Base-by-base conservation (phyloP, 164 flowering plant genomes). In the Vitis rotundifolia region DNA sequence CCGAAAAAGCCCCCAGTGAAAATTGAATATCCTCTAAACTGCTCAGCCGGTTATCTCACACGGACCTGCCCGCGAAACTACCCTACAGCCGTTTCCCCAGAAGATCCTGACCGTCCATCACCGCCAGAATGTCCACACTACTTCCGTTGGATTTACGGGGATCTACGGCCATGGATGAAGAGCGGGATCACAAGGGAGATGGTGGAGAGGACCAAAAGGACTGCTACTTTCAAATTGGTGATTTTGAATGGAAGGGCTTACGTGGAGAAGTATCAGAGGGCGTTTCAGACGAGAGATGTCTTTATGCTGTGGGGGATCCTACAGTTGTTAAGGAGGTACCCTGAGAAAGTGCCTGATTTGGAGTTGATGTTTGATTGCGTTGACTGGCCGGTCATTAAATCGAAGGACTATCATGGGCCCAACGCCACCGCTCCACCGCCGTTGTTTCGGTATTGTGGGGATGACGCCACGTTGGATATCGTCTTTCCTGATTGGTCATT, bases 121-220 rank as follows among this genome's bases (percentile, higher is more conserved):
- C 22, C 79, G 1, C 55, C 83, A 2, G 50, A 76, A 18, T 91
- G 97, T 68, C 97, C 97, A 0, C 89, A 86, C 0, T 85, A 86
- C 79, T 91, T 89, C 82, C 88, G 91, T 2, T 89, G 91, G 92
- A 89, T 91, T 70, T 72, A 91, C 76, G 91, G 89, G 28, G 97
- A 89, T 69, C 79, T 91, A 3, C 70, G 80, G 74, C 92, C 91
- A 2, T 91, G 94, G 94, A 81, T 78, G 59, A 64, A 29, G 28
- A 81, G 82, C 0, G 94, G 94, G 10, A 91, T 91, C 64, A 78
- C 94, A 6, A 59, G 72, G 28, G 90, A 84, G 6, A 79, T 76
- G 89, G 76, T 91, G 49, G 81, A 80, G 66, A 69, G 82, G 12
- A 93, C 89, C 0, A 73, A 50, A 11, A n/a, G 59, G 49, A 81